These are phyloP conservation scores for Colletotrichum camelliae DNA, from an alignment of 2,329 filamentous ascomycete species.

Conservation along the genomic window DNA sequence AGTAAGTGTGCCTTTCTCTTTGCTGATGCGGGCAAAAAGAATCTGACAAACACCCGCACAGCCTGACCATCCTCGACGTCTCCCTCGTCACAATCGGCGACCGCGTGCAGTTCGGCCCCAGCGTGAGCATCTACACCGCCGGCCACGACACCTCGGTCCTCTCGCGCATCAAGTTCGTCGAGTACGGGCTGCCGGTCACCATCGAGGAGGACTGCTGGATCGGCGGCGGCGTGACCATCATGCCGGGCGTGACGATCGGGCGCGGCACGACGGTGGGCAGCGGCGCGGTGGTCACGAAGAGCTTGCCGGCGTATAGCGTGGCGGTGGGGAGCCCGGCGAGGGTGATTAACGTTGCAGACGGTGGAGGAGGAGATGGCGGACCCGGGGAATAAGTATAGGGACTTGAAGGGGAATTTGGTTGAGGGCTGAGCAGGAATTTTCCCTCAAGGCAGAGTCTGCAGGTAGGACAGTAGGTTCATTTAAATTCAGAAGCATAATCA, in stretches of 20 bases:
- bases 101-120: slow-evolving; percentile 55
- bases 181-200: slow-evolving; percentile 52
- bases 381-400: slow-evolving; percentile 4
- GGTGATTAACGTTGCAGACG: slow-evolving; percentile 28
- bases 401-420: background rate
- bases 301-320: slow-evolving; percentile 38
- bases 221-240: slow-evolving; percentile 47
- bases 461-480: background rate
- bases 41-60: background rate
- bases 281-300: slow-evolving; percentile 42
- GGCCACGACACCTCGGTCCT: slow-evolving; percentile 57
- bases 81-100: slow-evolving; percentile 57
- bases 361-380: slow-evolving; percentile 13
- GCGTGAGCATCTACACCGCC: slow-evolving; percentile 56
- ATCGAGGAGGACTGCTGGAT: slow-evolving; percentile 56
- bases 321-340: slow-evolving; percentile 41
- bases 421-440: background rate
- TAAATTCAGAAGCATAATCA: too few species aligned
- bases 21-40: background rate
- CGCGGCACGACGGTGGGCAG: slow-evolving; percentile 44
- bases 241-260: slow-evolving; percentile 47
- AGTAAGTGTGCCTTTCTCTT: background rate
- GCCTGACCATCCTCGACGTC: slow-evolving; percentile 55
- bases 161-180: slow-evolving; percentile 49
- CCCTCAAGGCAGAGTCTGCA: background rate